Conservation (phyloP, 2,329 filamentous ascomycete genomes). For the Parascedosporium putredinis region DNA sequence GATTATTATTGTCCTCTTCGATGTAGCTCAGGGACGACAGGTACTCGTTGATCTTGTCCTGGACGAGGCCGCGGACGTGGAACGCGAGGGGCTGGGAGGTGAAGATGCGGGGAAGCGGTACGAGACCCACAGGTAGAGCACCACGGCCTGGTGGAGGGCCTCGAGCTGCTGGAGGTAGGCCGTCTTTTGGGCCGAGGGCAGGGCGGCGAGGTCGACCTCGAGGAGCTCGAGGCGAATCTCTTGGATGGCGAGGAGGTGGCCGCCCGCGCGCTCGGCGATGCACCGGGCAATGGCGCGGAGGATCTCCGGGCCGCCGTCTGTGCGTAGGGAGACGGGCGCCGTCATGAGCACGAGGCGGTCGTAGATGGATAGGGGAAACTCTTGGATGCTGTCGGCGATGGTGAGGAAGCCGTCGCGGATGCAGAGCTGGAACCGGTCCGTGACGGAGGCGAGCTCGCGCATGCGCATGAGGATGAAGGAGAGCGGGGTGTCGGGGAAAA, state of each 20-base stretch:
- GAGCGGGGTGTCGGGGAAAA: constrained; percentile 76
- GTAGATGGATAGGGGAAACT: constrained; percentile 54
- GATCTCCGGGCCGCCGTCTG: constrained; percentile 34
- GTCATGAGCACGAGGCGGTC: constrained; percentile 53
- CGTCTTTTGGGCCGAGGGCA: constrained; percentile 26
- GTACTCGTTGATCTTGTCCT: constrained; percentile 53
- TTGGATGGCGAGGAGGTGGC: constrained; percentile 60
- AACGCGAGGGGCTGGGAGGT: constrained; percentile 63
- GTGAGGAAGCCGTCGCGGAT: constrained; percentile 47
- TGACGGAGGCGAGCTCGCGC: constrained; percentile 54
- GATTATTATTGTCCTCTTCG: constrained; percentile 20
- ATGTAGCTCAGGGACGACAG: constrained; percentile 40
- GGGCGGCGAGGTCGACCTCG: constrained; percentile 44
- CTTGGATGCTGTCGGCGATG: constrained; percentile 66
- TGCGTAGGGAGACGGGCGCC: constrained; percentile 53
- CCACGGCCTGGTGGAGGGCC: constrained; percentile 67
- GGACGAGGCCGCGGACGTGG: constrained; percentile 67
- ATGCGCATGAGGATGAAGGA: constrained; percentile 72
- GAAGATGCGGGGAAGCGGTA: constrained; percentile 82
- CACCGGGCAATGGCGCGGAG: constrained; percentile 56
- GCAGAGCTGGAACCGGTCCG: constrained; percentile 57
- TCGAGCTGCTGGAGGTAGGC: constrained; percentile 62
- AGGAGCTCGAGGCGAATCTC: constrained; percentile 64
- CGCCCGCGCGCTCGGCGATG: constrained; percentile 56
- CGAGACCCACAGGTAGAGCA: constrained; percentile 85